Conservation (phyloP, 768 basidiomycete genomes). For the Chalciporus chontae region DNA sequence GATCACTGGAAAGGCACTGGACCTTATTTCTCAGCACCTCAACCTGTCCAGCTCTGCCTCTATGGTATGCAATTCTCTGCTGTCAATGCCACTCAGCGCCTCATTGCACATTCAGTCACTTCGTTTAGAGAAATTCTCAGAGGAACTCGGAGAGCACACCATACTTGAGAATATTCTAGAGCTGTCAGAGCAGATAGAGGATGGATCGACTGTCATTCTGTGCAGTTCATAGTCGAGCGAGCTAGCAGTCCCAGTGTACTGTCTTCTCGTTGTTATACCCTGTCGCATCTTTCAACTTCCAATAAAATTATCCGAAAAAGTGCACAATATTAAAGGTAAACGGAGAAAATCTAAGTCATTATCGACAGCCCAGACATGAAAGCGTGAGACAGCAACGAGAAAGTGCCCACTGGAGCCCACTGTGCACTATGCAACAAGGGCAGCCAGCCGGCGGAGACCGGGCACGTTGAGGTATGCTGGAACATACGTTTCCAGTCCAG, state of each 20-base stretch:
- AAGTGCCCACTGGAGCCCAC: background rate
- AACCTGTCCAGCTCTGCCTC: constrained; percentile 6
- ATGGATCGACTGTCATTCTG: constrained; percentile 39
- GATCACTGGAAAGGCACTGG: constrained; percentile 59
- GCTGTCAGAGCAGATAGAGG: constrained; percentile 50
- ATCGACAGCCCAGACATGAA: background rate
- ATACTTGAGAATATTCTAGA: constrained; percentile 46
- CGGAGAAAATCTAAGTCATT: constrained; percentile 6
- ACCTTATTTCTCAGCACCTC: constrained; percentile 39
- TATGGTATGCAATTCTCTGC: constrained; percentile 9
- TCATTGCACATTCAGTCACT: constrained; percentile 39
- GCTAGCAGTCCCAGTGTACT: background rate
- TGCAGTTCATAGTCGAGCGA: constrained; percentile 1
- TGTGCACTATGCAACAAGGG: constrained; percentile 66
- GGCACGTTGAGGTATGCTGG: constrained; percentile 89
- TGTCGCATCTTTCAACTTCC: background rate
- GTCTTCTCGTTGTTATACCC: background rate
- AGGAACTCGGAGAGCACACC: constrained; percentile 22
- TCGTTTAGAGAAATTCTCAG: constrained; percentile 32
- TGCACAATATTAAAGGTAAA: constrained; percentile 20
- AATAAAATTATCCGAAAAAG: constrained; percentile 15
- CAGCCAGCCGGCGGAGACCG: constrained; percentile 83
- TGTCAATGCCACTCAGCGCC: background rate
- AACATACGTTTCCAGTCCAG: constrained; percentile 94
- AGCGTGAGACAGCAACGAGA: background rate